Evolutionary conservation across 2,329 filamentous ascomycete species (phyloP).

Genomic region (Sarocladium kiliense): DNA sequence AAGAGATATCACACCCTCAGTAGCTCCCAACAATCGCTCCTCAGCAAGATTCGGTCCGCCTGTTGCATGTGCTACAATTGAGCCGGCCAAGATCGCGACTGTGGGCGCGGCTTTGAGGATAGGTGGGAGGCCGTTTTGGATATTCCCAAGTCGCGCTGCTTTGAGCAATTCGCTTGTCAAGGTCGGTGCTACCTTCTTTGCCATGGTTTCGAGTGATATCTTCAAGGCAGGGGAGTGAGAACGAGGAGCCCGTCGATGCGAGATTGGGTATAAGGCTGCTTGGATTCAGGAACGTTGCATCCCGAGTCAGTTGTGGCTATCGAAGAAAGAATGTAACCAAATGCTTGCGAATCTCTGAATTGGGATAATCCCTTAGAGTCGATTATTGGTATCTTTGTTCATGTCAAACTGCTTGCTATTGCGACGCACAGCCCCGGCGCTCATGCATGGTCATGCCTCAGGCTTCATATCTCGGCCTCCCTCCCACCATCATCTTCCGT

Average conservation of each 20-base stretch:
- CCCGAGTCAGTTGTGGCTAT: too few species aligned
- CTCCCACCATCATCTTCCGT: not conserved
- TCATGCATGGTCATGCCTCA: not conserved
- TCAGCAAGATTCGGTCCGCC: not conserved
- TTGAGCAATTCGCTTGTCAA: not conserved
- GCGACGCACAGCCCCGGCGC: too few species aligned
- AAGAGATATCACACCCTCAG: not conserved
- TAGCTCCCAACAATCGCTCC: not conserved
- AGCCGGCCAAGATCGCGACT: not conserved
- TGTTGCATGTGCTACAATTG: not conserved
- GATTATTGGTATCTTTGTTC: too few species aligned
- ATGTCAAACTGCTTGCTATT: too few species aligned
- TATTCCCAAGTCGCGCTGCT: not conserved
- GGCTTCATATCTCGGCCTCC: not conserved
- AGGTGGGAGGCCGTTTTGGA: not conserved
- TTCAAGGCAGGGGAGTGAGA: too few species aligned
- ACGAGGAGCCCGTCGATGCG: too few species aligned
- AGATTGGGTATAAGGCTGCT: too few species aligned
- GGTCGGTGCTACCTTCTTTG: not conserved
- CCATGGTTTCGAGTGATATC: not conserved
- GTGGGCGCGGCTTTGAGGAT: constrained; percentile 5
- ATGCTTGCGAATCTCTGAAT: too few species aligned
- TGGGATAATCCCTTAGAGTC: too few species aligned
- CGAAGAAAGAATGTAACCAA: too few species aligned
- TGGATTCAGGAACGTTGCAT: too few species aligned